phyloP scores from a whole-genome alignment of 441 rosid genomes.

The Gossypium gossypioides region DNA sequence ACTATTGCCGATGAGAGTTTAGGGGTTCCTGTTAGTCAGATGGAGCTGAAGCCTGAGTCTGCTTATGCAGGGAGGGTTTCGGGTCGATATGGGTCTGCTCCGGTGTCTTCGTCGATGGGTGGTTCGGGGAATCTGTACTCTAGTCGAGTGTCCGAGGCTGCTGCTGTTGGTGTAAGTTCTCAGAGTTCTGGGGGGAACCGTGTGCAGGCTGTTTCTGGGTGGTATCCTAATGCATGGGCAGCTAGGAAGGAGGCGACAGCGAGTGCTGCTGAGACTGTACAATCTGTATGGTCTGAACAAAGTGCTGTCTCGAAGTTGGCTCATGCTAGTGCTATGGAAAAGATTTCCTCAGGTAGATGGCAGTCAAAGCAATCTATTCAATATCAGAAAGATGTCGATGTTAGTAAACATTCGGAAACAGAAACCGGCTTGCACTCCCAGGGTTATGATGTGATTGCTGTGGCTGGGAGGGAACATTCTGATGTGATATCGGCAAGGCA shows the following conservation, averaged over 20 bases:
- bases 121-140: conserved; percentile 26
- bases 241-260: conserved; percentile 42
- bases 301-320: conserved; percentile 50
- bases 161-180: conserved; percentile 19
- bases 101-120: conserved; percentile 17
- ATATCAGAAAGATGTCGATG: conserved; percentile 39
- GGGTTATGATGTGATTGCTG: conserved; percentile 30
- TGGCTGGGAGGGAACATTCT: conserved; percentile 27
- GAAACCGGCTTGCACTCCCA: conserved; percentile 23
- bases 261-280: conserved; percentile 30
- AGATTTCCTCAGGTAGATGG: conserved; percentile 74
- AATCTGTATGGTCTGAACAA: conserved; percentile 37
- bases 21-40: conserved; percentile 20
- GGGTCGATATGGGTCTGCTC: conserved; percentile 14
- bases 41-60: conserved; percentile 43
- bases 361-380: conserved; percentile 43
- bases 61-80: conserved; percentile 30
- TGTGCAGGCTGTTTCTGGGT: conserved; percentile 29
- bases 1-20: conserved; percentile 53
- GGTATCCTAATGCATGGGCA: conserved; percentile 48
- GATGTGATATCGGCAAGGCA: conserved; percentile 25
- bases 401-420: conserved; percentile 33
- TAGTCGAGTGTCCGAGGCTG: conserved; percentile 31
- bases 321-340: conserved; percentile 64
- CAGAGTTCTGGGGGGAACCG: conserved; percentile 25